A percentile compares a stretch with the other conserved stretches of the same genome.
Evolutionary conservation across 2,329 filamentous ascomycete species (phyloP).

Genomic region (Beauveria bassiana): DNA sequence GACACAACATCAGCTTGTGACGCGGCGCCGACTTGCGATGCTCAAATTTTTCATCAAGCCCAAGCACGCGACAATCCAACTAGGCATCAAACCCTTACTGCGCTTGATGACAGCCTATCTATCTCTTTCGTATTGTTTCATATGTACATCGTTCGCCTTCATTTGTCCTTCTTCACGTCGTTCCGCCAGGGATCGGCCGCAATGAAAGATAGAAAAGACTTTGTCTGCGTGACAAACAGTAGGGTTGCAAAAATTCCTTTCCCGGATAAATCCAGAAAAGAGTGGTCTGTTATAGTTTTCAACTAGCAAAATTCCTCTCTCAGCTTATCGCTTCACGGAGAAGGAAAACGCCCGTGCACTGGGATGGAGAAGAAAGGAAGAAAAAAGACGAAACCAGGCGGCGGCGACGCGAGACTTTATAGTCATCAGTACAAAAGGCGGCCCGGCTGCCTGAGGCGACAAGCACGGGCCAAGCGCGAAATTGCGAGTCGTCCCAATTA

Average conservation of each 20-base stretch:
- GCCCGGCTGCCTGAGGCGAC: constrained; percentile 6
- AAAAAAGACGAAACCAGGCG: constrained; percentile 26
- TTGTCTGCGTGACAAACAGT: constrained; percentile 18
- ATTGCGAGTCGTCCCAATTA: constrained; percentile 1
- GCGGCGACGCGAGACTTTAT: constrained; percentile 25
- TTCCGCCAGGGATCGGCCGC: constrained; percentile 24
- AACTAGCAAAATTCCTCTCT: constrained; percentile 85
- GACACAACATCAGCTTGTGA: too few relatives aligned
- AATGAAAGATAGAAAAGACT: constrained; percentile 33
- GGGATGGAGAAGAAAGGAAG: constrained; percentile 42
- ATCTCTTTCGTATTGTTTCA: too few relatives aligned
- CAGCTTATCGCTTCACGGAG: constrained; percentile 55
- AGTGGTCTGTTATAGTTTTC: constrained; percentile 74
- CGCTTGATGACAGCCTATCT: too few relatives aligned
- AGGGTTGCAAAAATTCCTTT: constrained; percentile 63
- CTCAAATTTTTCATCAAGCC: too few relatives aligned
- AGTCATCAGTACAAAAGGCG: constrained; percentile 12
- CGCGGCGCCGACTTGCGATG: too few relatives aligned
- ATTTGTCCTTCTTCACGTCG: constrained; percentile 32
- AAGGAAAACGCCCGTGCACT: constrained; percentile 62
- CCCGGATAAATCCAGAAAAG: constrained; percentile 57
- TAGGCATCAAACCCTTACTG: too few relatives aligned
- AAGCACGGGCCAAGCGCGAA: constrained; percentile 3
- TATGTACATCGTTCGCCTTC: background rate
- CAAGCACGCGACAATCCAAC: too few relatives aligned